These are phyloP conservation scores for Bimuria novae-zelandiae DNA, from an alignment of 2,329 filamentous ascomycete species.

Conservation along the genomic window DNA sequence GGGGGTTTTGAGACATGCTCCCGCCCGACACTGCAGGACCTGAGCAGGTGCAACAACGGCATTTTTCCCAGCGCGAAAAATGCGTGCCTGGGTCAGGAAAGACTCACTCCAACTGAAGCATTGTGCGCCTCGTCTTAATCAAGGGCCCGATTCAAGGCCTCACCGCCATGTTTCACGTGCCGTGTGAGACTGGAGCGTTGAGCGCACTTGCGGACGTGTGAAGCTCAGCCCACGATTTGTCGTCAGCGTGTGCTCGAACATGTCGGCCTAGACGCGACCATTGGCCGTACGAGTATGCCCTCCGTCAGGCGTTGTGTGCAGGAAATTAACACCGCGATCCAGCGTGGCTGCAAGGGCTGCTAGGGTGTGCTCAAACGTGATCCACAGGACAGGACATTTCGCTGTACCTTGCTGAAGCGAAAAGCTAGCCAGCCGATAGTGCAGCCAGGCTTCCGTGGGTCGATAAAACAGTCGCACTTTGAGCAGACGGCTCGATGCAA, in stretches of 20 bases:
- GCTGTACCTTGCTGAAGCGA: slow-evolving; percentile 49
- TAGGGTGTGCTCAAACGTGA: slow-evolving; percentile 31
- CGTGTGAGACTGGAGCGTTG: slow-evolving; percentile 14
- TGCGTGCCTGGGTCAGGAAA: neutral
- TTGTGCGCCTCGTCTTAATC: slow-evolving; percentile 18
- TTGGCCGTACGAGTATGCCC: slow-evolving; percentile 32
- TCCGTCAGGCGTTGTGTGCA: slow-evolving; percentile 22
- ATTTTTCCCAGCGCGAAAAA: neutral
- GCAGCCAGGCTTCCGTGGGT: slow-evolving; percentile 13
- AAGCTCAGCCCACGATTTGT: slow-evolving; percentile 16
- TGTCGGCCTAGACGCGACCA: slow-evolving; percentile 24
- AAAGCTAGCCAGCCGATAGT: slow-evolving; percentile 24
- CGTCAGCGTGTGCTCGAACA: slow-evolving; percentile 26
- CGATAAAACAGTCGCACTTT: neutral
- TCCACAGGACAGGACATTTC: slow-evolving; percentile 38
- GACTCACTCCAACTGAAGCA: slow-evolving; percentile 13
- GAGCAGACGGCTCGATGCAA: neutral
- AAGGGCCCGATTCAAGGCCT: slow-evolving; percentile 16
- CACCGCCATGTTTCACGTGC: slow-evolving; percentile 40
- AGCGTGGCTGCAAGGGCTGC: slow-evolving; percentile 44
- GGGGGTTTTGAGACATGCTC: neutral
- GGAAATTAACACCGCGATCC: slow-evolving; percentile 33
- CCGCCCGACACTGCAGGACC: neutral
- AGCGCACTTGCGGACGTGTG: slow-evolving; percentile 19
- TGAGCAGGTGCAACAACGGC: slow-evolving; percentile 2